phyloP scores from a whole-genome alignment of 1,139 yeast species.

The Candida glucosophila region DNA sequence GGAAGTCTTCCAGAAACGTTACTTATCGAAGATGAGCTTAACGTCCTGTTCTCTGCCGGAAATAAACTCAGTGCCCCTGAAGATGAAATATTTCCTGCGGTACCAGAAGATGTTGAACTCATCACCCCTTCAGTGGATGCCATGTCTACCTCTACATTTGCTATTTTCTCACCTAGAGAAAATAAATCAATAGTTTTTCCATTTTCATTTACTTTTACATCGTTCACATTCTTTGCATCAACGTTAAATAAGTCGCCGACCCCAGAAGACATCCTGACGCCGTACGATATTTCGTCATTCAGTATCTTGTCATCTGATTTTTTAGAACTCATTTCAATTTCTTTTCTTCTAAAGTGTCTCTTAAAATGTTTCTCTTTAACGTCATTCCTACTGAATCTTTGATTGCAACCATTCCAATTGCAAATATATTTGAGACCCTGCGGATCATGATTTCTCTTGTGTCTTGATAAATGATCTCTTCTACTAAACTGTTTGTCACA shows the following conservation, averaged over 20 bases:
- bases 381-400: conserved; percentile 26
- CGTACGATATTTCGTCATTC: neutral
- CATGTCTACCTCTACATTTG: no score
- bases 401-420: conserved; percentile 25
- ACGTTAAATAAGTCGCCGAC: neutral
- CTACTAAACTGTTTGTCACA: conserved; percentile 28
- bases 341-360: conserved; percentile 13
- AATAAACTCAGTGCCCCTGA: no score
- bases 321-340: conserved; percentile 3
- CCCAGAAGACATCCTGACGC: neutral
- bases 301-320: neutral
- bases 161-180: neutral
- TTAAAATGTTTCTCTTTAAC: conserved; percentile 25
- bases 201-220: neutral
- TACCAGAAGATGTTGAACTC: no score
- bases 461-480: conserved; percentile 30
- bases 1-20: no score
- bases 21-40: no score
- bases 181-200: neutral
- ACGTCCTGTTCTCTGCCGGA: no score
- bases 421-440: conserved; percentile 15
- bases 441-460: conserved; percentile 32
- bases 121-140: no score
- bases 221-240: neutral
- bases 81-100: no score